phyloP scores from a whole-genome alignment of 139 green algal species.

The Chlorella sp. region DNA sequence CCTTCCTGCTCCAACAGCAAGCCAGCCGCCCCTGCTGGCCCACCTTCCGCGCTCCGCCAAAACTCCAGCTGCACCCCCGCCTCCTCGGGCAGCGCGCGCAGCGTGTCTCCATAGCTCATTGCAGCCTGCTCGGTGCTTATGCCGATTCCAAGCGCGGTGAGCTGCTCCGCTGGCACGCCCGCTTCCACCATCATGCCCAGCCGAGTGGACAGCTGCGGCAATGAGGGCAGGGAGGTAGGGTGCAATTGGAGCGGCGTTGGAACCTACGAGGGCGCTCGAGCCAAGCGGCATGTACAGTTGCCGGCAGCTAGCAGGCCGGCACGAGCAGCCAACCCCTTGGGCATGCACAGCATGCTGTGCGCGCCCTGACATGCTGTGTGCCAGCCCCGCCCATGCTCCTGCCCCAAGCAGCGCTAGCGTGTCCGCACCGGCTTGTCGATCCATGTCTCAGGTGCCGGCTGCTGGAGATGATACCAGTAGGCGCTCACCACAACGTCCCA shows the following conservation, averaged over 20 bases:
- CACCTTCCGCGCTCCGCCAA: constrained; percentile 7
- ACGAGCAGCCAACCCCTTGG: too few relatives aligned
- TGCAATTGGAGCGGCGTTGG: too few relatives aligned
- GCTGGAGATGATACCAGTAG: constrained; percentile 28
- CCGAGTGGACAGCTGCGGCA: constrained; percentile 15
- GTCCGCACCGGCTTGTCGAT: neutral
- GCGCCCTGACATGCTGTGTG: too few relatives aligned
- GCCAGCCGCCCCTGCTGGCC: neutral
- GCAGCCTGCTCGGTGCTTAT: neutral
- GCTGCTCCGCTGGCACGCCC: neutral
- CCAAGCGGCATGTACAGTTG: too few relatives aligned
- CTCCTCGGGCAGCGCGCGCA: constrained; percentile 29
- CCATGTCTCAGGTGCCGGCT: constrained; percentile 22
- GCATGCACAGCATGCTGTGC: neutral
- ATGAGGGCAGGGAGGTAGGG: too few relatives aligned
- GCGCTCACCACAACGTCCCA: constrained; percentile 24
- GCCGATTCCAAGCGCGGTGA: neutral
- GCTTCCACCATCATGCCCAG: neutral
- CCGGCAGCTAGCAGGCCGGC: too few relatives aligned
- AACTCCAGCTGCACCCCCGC: constrained; percentile 26
- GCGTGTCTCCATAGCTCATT: constrained; percentile 12
- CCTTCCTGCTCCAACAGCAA: neutral
- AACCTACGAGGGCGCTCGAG: too few relatives aligned
- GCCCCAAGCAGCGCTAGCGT: neutral
- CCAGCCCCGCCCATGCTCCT: too few relatives aligned